Evolutionary conservation across 352 stramenopile species (phyloP).

Genomic region (Pythium oligandrum): DNA sequence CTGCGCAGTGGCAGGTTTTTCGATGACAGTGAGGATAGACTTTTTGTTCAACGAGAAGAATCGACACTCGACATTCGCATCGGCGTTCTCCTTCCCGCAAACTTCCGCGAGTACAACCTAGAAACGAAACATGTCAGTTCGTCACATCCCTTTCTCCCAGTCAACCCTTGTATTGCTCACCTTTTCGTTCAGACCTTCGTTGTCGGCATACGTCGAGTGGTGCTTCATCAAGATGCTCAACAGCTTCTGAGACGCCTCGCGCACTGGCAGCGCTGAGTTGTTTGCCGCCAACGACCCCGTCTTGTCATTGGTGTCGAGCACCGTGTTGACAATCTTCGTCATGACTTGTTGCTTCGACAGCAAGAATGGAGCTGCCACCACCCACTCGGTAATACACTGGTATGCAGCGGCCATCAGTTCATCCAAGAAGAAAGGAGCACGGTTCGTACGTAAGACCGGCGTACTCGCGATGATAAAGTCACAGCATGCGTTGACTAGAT

Average conservation of each 20-base stretch:
- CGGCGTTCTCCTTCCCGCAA: conserved; percentile 32
- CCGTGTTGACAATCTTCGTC: conserved; percentile 73
- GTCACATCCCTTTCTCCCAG: neutral
- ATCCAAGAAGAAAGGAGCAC: conserved; percentile 78
- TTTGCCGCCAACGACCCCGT: conserved; percentile 59
- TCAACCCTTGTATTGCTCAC: conserved; percentile 16
- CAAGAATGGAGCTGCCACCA: conserved; percentile 66
- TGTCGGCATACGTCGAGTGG: conserved; percentile 61
- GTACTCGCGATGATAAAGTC: conserved; percentile 83
- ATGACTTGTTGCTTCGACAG: conserved; percentile 73
- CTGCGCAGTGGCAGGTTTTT: conserved; percentile 45
- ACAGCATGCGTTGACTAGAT: conserved; percentile 80
- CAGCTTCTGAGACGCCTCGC: conserved; percentile 71
- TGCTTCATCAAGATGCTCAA: conserved; percentile 88
- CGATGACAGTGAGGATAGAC: conserved; percentile 73
- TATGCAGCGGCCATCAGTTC: conserved; percentile 77
- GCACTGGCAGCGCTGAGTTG: conserved; percentile 45
- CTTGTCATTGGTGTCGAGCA: conserved; percentile 73
- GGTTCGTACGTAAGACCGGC: conserved; percentile 63
- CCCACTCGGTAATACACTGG: conserved; percentile 83
- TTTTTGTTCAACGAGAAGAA: conserved; percentile 84
- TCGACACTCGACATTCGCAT: conserved; percentile 51
- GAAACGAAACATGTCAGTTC: conserved; percentile 1
- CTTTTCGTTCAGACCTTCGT: conserved; percentile 52
- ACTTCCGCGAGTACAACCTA: conserved; percentile 56